Base-by-base conservation (phyloP, 2,329 filamentous ascomycete genomes). In the Beauveria bassiana region DNA sequence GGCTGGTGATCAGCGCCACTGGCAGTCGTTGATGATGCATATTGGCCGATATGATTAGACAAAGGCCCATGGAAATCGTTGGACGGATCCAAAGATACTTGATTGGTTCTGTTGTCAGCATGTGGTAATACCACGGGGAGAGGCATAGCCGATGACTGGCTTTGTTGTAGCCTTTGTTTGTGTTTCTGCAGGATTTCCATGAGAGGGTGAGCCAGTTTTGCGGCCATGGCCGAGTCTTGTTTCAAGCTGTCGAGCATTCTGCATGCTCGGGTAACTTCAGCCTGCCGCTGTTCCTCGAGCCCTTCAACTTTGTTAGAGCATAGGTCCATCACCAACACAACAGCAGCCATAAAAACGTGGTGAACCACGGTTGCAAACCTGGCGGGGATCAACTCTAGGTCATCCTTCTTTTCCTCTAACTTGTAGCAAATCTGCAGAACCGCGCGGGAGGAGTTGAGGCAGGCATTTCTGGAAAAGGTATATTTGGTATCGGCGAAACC, bases 401-500 rank as follows among this genome's bases (percentile, higher is more conserved):
- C 40, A 5, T 43, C 20, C n/a, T 54, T 53, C 20, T 43, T 46
- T 34, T 59, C 62, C 52, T 64, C 62, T 45, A 64, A 46, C n/a
- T 10, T 53, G 14, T 55, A 59, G 40, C 61, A 59, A 7, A 65
- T 59, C 9, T 64, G 57, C 10, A 65, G 31, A 16, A 64, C 57
- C 4, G 34, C 56, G 28, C 64, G 64, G 1, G 64, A 59, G 7
- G 55, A 59, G 9, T 34, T n/a, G 9, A 63, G 42, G 16, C 62
- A 65, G 6, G 62, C 53, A 26, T 24, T 52, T 28, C 56, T 59
- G 20, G 64, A 64, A 47, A 56, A 65, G 1, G 34, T 20, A 18
- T 56, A 63, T 16, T 55, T 63, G 3, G 57, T 46, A 38, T 62
- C 46, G n/a, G 62, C 49, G 3, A 58, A 31, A 5, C 54, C 64